Evolutionary conservation across 257 asterid species (phyloP).

Genomic region (Solanum etuberosum): DNA sequence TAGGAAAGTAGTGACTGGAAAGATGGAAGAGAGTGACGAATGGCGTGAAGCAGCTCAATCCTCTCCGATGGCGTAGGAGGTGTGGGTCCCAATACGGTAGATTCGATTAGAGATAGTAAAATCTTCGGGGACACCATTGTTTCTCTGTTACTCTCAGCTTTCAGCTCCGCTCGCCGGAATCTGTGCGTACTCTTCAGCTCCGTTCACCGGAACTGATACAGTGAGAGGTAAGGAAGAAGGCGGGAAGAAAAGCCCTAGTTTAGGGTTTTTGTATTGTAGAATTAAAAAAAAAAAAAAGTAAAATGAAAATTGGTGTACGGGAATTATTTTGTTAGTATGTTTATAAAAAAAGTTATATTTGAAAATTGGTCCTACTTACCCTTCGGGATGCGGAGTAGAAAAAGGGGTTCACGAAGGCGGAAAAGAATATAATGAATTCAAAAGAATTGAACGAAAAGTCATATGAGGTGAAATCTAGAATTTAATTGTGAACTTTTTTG

Average conservation of each 20-base stretch:
- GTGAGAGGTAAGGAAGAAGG: neutral
- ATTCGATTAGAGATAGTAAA: constrained; percentile 50
- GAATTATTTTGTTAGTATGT: neutral
- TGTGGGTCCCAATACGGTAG: constrained; percentile 44
- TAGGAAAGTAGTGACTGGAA: constrained; percentile 59
- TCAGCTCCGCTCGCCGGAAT: neutral
- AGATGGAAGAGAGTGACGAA: constrained; percentile 61
- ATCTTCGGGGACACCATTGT: constrained; percentile 69
- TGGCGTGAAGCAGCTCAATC: constrained; percentile 70
- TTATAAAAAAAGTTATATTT: too few relatives aligned
- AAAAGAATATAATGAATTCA: neutral
- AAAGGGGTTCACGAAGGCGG: neutral
- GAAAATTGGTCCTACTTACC: too few relatives aligned
- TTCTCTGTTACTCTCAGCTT: neutral
- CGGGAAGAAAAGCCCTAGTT: constrained; percentile 9
- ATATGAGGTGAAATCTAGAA: neutral
- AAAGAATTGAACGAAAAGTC: neutral
- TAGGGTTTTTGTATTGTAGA: neutral
- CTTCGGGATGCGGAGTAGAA: too few relatives aligned
- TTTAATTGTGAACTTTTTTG: neutral
- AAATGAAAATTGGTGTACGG: neutral
- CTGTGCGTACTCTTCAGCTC: neutral
- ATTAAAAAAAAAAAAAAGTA: too few relatives aligned
- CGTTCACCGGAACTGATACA: neutral
- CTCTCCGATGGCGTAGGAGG: constrained; percentile 77